A percentile compares a stretch with the other conserved stretches of the same genome.
phyloP scores from a whole-genome alignment of 2,329 filamentous ascomycete species.

The Botrytis medusae region DNA sequence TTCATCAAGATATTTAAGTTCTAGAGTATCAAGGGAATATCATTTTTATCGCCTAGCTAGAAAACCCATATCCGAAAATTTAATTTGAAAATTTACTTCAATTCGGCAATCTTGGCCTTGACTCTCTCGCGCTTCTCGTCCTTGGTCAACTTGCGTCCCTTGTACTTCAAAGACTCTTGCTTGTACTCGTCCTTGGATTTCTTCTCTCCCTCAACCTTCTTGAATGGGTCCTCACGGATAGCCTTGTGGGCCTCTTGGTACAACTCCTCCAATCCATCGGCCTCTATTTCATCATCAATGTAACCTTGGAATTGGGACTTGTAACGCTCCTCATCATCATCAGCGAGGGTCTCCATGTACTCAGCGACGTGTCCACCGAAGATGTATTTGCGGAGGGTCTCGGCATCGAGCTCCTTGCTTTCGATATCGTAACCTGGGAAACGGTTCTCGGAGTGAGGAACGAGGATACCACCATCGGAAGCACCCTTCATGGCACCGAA shows the following conservation, averaged over 20 bases:
- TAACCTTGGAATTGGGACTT: conserved; percentile 98
- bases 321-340: conserved; percentile 99
- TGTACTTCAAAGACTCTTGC: conserved; percentile 91
- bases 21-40: conserved; percentile 1
- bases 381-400: conserved; percentile 99
- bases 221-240: conserved; percentile 97
- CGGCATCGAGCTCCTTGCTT: conserved; percentile 94
- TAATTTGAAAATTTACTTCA: conserved; percentile 49
- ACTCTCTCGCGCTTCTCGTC: conserved; percentile 80
- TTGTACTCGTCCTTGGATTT: conserved; percentile 98
- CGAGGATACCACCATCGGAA: conserved; percentile 93
- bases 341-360: conserved; percentile 99
- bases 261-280: conserved; percentile 93
- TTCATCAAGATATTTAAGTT: not conserved
- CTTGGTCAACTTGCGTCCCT: conserved; percentile 72
- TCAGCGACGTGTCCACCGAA: conserved; percentile 96
- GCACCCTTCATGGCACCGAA: conserved; percentile 99
- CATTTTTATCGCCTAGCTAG: conserved; percentile 17
- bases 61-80: conserved; percentile 26
- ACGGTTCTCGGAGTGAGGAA: conserved; percentile 98
- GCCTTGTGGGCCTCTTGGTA: conserved; percentile 93
- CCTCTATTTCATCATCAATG: conserved; percentile 94
- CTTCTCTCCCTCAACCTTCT: conserved; percentile 82
- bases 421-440: conserved; percentile 99
- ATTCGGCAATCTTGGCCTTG: conserved; percentile 86